These are phyloP conservation scores for Backusella australiensis DNA, from an alignment of 192 early-diverging fungal genomes.

Conservation along the genomic window DNA sequence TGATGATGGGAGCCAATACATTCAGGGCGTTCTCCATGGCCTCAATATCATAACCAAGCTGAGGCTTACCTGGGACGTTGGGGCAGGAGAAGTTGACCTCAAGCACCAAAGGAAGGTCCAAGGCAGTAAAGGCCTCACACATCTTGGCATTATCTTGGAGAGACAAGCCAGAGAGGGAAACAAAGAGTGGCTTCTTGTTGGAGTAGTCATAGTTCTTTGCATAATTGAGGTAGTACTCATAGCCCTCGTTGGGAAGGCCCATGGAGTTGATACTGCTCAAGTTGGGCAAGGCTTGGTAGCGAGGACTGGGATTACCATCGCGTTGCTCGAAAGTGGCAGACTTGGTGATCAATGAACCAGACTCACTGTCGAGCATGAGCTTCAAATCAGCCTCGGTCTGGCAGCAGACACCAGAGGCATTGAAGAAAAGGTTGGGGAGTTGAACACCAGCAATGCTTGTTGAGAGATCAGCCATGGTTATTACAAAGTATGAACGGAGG, in stretches of 20 bases:
- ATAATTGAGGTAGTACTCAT: constrained; percentile 36
- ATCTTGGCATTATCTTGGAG: constrained; percentile 34
- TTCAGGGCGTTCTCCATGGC: constrained; percentile 35
- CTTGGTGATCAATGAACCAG: constrained; percentile 37
- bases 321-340: constrained; percentile 32
- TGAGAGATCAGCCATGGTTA: constrained; percentile 36
- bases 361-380: constrained; percentile 26
- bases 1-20: constrained; percentile 30
- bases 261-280: constrained; percentile 36
- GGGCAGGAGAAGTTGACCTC: constrained; percentile 40
- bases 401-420: constrained; percentile 37
- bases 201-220: constrained; percentile 34
- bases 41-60: constrained; percentile 36
- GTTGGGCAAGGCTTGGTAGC: constrained; percentile 27
- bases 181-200: constrained; percentile 31
- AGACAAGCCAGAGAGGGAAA: constrained; percentile 33
- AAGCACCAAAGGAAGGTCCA: constrained; percentile 25
- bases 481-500: background rate
- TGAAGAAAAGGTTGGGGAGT: constrained; percentile 35
- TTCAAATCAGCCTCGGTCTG: constrained; percentile 28
- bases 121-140: constrained; percentile 32
- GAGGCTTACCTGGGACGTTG: constrained; percentile 38
- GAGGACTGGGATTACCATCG: constrained; percentile 34
- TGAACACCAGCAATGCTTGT: constrained; percentile 32
- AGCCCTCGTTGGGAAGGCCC: constrained; percentile 37